Evolutionary conservation across 1,284 basidiomycete species (phyloP).

Genomic region (Wolfiporia cocos): DNA sequence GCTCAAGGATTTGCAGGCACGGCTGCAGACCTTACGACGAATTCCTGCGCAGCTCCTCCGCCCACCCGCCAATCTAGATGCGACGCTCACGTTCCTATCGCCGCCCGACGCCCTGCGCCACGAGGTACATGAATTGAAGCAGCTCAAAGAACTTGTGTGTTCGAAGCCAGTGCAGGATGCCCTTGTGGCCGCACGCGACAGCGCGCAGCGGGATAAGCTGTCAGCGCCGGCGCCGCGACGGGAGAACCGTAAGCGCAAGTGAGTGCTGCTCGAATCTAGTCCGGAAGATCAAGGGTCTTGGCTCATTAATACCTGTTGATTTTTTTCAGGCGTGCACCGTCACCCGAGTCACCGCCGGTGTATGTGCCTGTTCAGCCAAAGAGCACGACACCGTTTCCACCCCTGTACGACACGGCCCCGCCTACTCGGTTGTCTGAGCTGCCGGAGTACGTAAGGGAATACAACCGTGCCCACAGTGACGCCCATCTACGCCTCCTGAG

Average conservation of each 20-base stretch:
- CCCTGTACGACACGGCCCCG: constrained; percentile 25
- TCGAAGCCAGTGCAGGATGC: constrained; percentile 49
- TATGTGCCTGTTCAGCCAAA: constrained; percentile 39
- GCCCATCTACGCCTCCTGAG: constrained; percentile 37
- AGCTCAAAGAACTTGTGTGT: constrained; percentile 37
- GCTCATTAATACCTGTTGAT: too few relatives aligned
- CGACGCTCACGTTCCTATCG: constrained; percentile 11
- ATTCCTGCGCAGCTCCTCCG: constrained; percentile 37
- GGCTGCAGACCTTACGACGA: constrained; percentile 37
- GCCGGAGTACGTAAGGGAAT: constrained; percentile 43
- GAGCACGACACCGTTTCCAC: constrained; percentile 37
- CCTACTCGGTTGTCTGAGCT: constrained; percentile 39
- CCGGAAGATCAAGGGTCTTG: not conserved
- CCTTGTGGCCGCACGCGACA: constrained; percentile 41
- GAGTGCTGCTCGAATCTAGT: constrained; percentile 15
- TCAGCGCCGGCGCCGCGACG: constrained; percentile 36
- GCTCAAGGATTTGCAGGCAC: constrained; percentile 38
- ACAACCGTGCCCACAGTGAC: constrained; percentile 36
- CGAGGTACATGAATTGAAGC: constrained; percentile 32
- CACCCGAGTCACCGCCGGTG: constrained; percentile 54
- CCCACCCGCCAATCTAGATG: constrained; percentile 10
- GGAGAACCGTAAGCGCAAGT: constrained; percentile 48
- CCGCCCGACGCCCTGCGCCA: constrained; percentile 10
- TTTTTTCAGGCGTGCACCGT: constrained; percentile 38
- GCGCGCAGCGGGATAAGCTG: constrained; percentile 44